A percentile compares a stretch with the other conserved stretches of the same genome.
These are phyloP conservation scores for Pilasporangium apinafurcum DNA, from an alignment of 352 stramenopile species.

Conservation along the genomic window DNA sequence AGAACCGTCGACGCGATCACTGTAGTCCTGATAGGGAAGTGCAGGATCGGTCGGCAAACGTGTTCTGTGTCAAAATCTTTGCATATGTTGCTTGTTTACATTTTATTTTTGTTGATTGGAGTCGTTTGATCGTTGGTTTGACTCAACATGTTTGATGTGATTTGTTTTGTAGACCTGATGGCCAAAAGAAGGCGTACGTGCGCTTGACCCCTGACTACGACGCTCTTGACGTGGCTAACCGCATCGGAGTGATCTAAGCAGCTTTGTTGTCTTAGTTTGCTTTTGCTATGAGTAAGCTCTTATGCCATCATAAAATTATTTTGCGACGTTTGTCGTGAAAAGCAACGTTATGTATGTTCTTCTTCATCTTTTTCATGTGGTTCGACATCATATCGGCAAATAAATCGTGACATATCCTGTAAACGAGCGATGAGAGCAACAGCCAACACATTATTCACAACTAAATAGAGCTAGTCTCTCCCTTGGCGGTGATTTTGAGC, in stretches of 20 bases:
- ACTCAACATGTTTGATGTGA: constrained; percentile 22
- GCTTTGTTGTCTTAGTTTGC: constrained; percentile 13
- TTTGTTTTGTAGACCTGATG: constrained; percentile 86
- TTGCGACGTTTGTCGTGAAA: constrained; percentile 3
- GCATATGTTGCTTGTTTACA: constrained; percentile 4
- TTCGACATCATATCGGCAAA: too few species aligned
- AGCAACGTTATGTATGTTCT: too few species aligned
- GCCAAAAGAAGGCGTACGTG: constrained; percentile 99
- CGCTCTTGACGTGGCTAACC: constrained; percentile 99
- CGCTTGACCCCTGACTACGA: constrained; percentile 98
- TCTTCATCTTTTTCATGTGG: too few species aligned
- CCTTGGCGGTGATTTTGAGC: too few species aligned
- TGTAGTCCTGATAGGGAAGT: constrained; percentile 46
- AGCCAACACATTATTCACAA: too few species aligned
- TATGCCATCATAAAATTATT: constrained; percentile 57
- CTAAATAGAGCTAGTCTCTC: too few species aligned
- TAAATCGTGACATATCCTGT: too few species aligned
- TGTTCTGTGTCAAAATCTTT: too few species aligned
- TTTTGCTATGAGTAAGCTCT: constrained; percentile 35
- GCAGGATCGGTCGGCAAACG: constrained; percentile 18
- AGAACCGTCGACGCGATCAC: constrained; percentile 7
- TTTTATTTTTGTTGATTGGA: constrained; percentile 6
- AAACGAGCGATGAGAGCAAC: too few species aligned
- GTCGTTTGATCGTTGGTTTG: neutral
- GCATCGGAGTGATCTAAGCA: constrained; percentile 99